Percentiles rank a stretch among this genome's conserved stretches.
Conservation (phyloP, 148 eudicot genomes). For the Heliamphora exappendiculata region DNA sequence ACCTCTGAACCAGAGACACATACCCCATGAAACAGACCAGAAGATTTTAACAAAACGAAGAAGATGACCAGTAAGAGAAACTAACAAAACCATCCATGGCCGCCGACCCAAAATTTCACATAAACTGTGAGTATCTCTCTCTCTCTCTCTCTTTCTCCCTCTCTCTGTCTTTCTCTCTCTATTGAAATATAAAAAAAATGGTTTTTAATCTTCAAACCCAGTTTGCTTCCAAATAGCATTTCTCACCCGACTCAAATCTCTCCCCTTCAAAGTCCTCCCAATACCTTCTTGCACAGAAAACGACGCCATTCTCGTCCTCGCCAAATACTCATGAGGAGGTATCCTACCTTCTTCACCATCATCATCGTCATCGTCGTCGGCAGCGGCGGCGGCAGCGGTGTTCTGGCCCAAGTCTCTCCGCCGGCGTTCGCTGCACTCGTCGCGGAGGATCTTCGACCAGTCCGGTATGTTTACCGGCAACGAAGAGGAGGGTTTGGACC, state of each 20-base stretch:
- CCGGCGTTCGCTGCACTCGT: conserved; percentile 2
- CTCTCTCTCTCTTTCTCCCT: not conserved
- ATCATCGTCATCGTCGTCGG: conserved; percentile 17
- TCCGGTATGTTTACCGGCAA: conserved; percentile 35
- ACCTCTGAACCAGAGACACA: too few species aligned
- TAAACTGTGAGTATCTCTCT: too few species aligned
- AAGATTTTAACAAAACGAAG: not conserved
- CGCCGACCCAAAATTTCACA: conserved; percentile 14
- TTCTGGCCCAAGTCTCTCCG: too few species aligned
- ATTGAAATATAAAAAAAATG: too few species aligned
- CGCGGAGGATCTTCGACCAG: conserved; percentile 36
- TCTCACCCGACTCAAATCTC: conserved; percentile 65
- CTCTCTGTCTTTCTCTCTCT: too few species aligned
- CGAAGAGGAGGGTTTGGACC: conserved; percentile 17
- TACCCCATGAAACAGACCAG: not conserved
- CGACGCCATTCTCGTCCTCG: conserved; percentile 48
- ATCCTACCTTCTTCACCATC: conserved; percentile 31
- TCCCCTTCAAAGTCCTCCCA: conserved; percentile 66
- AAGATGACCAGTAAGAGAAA: not conserved
- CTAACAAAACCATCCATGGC: not conserved
- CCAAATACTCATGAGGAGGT: conserved; percentile 70
- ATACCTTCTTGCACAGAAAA: conserved; percentile 67
- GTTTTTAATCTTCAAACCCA: conserved; percentile 56
- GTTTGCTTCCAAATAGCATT: conserved; percentile 72
- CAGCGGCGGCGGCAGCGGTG: too few species aligned